phyloP scores from a whole-genome alignment of 1,284 basidiomycete species.

The Ganoderma resinaceum region DNA sequence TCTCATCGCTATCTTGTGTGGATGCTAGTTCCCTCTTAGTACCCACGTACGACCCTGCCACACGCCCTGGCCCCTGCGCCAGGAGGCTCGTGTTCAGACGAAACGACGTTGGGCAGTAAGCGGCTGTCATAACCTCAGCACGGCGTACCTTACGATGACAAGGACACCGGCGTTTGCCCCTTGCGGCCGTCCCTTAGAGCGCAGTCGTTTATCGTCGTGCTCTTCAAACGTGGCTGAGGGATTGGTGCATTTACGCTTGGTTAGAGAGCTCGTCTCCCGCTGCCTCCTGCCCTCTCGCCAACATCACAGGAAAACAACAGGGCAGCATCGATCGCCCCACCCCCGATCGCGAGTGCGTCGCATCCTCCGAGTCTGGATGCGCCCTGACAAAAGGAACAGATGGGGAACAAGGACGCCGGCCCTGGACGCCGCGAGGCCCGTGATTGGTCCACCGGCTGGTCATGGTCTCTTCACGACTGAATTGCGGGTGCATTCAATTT shows the following conservation, averaged over 20 bases:
- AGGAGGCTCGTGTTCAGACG: background rate
- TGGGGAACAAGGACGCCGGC: background rate
- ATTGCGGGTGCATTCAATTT: background rate
- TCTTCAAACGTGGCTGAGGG: background rate
- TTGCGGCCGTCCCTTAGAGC: conserved; percentile 3
- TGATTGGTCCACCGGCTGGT: background rate
- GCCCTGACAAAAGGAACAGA: background rate
- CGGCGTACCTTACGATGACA: background rate
- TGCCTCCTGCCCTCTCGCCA: background rate
- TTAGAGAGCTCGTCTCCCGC: background rate
- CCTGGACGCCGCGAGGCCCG: background rate
- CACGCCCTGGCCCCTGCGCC: background rate
- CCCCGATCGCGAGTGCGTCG: background rate
- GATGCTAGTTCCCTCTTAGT: background rate
- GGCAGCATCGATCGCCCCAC: background rate
- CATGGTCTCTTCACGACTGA: background rate
- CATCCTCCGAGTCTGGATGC: background rate
- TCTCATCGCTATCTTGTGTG: background rate
- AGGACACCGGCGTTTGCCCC: background rate
- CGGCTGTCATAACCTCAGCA: background rate
- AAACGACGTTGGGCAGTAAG: background rate
- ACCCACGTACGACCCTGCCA: background rate
- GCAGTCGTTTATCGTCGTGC: background rate
- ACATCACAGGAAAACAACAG: background rate
- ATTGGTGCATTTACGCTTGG: background rate